These are phyloP conservation scores for Syzygium syzygioides DNA, from an alignment of 441 rosid genomes.

Conservation along the genomic window DNA sequence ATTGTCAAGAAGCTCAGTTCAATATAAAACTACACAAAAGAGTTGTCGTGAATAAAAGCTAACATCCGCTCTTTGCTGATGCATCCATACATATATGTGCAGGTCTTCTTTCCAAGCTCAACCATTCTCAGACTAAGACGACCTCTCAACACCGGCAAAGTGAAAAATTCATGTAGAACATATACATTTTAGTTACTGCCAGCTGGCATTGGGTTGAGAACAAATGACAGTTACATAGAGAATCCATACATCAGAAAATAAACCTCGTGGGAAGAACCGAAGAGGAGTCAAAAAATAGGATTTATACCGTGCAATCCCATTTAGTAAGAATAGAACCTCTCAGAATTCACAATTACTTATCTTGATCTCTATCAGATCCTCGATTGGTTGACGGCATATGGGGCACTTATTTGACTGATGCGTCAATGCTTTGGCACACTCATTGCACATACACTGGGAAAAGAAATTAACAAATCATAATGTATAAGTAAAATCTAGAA, in stretches of 20 bases:
- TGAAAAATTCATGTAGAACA: background rate
- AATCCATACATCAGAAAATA: background rate
- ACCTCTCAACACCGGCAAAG: background rate
- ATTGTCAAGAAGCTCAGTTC: background rate
- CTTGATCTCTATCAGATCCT: constrained; percentile 69
- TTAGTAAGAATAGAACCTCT: constrained; percentile 13
- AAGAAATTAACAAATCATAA: constrained; percentile 5
- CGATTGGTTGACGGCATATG: constrained; percentile 68
- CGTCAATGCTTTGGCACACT: constrained; percentile 67
- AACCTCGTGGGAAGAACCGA: background rate
- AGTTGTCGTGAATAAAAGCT: background rate
- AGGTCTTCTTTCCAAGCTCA: background rate
- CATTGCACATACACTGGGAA: constrained; percentile 75
- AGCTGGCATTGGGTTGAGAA: background rate
- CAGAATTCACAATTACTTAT: constrained; percentile 30
- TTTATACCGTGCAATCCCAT: constrained; percentile 20
- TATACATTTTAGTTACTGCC: background rate
- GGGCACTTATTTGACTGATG: constrained; percentile 77
- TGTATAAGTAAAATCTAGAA: background rate
- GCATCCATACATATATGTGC: background rate
- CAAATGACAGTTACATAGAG: background rate
- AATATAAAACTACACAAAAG: background rate
- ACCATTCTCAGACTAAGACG: background rate
- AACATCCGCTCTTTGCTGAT: background rate
- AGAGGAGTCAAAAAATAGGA: constrained; percentile 2